Percentiles rank a stretch among this genome's conserved stretches.
Evolutionary conservation across 2,329 filamentous ascomycete genomes (phyloP).

Genomic region (Arthrobotrys pseudoclavata): DNA sequence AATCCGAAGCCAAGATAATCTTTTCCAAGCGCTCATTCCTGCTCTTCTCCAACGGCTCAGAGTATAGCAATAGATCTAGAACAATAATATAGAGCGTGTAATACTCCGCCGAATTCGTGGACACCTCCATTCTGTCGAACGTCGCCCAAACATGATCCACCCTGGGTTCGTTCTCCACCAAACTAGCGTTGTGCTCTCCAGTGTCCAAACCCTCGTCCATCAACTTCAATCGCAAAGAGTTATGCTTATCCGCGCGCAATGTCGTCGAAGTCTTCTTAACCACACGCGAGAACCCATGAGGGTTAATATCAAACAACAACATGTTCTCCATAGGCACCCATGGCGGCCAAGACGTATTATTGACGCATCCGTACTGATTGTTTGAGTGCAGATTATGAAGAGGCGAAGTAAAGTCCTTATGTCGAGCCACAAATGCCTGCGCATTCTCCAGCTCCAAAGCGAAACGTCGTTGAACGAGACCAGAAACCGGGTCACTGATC

Average conservation of each 20-base stretch:
- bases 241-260: constrained; percentile 97
- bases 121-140: constrained; percentile 91
- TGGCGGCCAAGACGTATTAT: constrained; percentile 91
- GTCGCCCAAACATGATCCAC: constrained; percentile 98
- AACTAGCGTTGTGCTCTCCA: constrained; percentile 67
- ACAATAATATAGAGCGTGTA: constrained; percentile 99
- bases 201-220: constrained; percentile 81
- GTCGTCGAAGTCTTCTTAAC: constrained; percentile 96
- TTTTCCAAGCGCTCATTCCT: constrained; percentile 94
- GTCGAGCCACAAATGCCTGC: constrained; percentile 96
- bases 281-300: constrained; percentile 97
- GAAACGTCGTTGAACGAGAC: constrained; percentile 93
- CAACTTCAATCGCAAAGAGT: constrained; percentile 94
- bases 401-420: constrained; percentile 87
- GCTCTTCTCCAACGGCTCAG: constrained; percentile 96
- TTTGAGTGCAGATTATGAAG: constrained; percentile 94
- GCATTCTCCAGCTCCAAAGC: constrained; percentile 96
- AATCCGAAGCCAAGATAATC: constrained; percentile 98
- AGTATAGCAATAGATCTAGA: constrained; percentile 94
- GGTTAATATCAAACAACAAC: constrained; percentile 93
- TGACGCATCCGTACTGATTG: constrained; percentile 88
- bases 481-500: constrained; percentile 91
- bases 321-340: constrained; percentile 99
- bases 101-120: constrained; percentile 97
- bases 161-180: constrained; percentile 77